Percentiles rank a stretch among this genome's conserved stretches.
These are phyloP conservation scores for Microthlaspi erraticum DNA, from an alignment of 345 rosid species.

Conservation along the genomic window DNA sequence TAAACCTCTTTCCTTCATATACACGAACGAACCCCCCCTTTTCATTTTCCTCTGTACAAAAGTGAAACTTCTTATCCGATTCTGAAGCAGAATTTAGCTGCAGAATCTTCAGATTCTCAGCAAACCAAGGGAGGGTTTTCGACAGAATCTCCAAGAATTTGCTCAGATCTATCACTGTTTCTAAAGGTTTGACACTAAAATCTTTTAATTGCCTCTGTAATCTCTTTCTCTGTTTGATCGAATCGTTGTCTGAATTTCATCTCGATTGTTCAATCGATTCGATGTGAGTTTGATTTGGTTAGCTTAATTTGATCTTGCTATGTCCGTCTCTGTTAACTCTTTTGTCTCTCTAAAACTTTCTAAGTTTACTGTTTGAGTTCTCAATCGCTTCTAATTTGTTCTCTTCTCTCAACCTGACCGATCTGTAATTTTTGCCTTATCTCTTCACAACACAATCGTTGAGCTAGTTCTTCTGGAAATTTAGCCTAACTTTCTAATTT, in stretches of 20 bases:
- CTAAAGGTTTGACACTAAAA: conserved; percentile 31
- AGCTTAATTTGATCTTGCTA: conserved; percentile 13
- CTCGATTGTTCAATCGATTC: background rate
- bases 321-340: too few species aligned
- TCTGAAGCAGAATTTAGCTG: conserved; percentile 42
- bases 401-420: conserved; percentile 5
- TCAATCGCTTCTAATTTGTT: background rate
- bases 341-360: background rate
- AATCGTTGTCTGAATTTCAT: conserved; percentile 4
- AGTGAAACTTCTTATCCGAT: conserved; percentile 45
- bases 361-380: conserved; percentile 16
- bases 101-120: conserved; percentile 40
- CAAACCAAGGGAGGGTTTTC: background rate
- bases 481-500: background rate
- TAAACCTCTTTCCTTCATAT: conserved; percentile 44
- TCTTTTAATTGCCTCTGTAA: background rate
- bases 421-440: conserved; percentile 30
- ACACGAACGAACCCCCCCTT: conserved; percentile 41
- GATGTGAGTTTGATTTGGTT: background rate
- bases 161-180: conserved; percentile 41
- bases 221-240: conserved; percentile 31
- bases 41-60: conserved; percentile 34
- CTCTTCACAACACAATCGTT: conserved; percentile 15
- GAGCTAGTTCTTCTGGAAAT: conserved; percentile 1
- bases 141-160: conserved; percentile 20